Evolutionary conservation across 2,329 filamentous ascomycete species (phyloP).

Genomic region (Diplodia mutila): DNA sequence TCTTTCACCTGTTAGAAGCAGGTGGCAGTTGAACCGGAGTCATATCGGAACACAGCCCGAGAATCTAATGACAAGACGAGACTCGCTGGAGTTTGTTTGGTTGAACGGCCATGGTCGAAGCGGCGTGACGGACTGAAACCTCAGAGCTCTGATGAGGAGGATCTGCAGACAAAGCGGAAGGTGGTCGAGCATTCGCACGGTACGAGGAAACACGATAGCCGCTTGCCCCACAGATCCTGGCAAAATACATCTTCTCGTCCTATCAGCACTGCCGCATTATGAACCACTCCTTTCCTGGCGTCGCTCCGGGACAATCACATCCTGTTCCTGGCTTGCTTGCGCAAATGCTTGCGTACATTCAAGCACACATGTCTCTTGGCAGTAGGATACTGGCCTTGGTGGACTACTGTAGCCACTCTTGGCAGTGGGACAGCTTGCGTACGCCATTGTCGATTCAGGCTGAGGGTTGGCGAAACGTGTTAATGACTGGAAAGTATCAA

Average conservation of each 20-base stretch:
- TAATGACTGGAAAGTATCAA: background rate
- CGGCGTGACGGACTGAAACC: background rate
- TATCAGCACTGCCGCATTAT: background rate
- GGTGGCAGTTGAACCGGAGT: background rate
- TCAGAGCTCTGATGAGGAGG: too few relatives aligned
- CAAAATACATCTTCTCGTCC: background rate
- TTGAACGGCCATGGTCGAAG: background rate
- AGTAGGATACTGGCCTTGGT: background rate
- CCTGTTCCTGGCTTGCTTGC: constrained; percentile 7
- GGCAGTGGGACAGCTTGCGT: constrained; percentile 8
- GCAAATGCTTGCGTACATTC: constrained; percentile 11
- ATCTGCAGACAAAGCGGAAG: background rate
- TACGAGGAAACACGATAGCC: background rate
- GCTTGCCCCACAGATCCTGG: background rate
- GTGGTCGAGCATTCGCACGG: background rate
- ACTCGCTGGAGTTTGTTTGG: background rate
- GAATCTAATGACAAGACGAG: background rate
- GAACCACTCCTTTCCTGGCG: background rate
- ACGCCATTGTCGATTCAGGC: background rate
- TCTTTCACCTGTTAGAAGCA: too few relatives aligned
- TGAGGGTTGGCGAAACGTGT: background rate
- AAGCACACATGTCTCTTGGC: constrained; percentile 6
- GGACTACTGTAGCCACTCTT: background rate
- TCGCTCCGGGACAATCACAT: background rate
- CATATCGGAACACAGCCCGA: background rate